Base-by-base conservation (phyloP, 108 stramenopile genomes). In the Phaeodactylum tricornutum region DNA sequence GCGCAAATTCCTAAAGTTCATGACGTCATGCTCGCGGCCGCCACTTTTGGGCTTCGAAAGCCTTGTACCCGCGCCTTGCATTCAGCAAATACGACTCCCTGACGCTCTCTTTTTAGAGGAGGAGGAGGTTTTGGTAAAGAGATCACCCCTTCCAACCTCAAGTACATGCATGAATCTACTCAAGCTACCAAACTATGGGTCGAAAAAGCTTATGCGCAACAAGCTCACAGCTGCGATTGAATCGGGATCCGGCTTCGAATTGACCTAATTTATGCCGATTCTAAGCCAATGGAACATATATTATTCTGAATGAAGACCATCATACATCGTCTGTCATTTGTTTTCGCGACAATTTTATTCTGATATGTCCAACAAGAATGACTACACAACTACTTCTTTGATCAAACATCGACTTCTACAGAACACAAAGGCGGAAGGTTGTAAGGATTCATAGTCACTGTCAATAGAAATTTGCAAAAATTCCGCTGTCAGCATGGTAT, bases 141-240 rank as follows among this genome's bases (percentile, higher is more conserved):
- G 75, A 23, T 63, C 67, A 20, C 63, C 79, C n/a, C 73, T 98
- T 0, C 96, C 97, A 7, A 92, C 93, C 1, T 68, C 76, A 32
- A 67, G 83, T 5, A 98, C 98, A 7, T 99, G 98, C 53, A 95
- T 98, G 89, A 98, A 99, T 57, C 64, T 96, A 39, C 68, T 99
- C 33, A 98, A 99, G 63, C 73, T 99, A 1, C 98, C 98, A 7
- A 86, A 92, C 45, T 99, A 99, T 55, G 44, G 66, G 20, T 62
- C 37, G 47, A 84, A 87, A 49, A 69, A 70, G 19, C 73, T 92
- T 46, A 58, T 99, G 48, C 55, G 74, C 40, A 69, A 89, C 39
- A 99, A 98, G 61, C 66, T 99, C 16, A 34, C 94, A 14, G 95
- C 93, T 66, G 94, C 98, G 5, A 93, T 99, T 50, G 85, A 88